These are phyloP conservation scores for Hortiboletus flavorubellus DNA, from an alignment of 768 basidiomycete species.

Conservation along the genomic window DNA sequence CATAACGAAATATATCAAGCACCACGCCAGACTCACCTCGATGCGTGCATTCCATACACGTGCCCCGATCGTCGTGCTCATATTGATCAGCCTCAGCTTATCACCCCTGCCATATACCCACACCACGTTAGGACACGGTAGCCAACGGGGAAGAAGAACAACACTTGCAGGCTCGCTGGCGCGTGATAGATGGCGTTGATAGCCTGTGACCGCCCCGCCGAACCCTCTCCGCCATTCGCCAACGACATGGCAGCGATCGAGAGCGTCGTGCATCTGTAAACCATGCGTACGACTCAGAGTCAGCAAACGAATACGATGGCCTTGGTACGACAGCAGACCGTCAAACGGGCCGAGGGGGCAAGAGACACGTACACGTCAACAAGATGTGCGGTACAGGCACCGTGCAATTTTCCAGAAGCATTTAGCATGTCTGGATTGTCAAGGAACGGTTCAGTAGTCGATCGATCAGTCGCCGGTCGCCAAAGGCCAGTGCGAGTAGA, in stretches of 20 bases:
- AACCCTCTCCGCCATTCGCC: conserved; percentile 27
- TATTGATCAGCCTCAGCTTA: conserved; percentile 40
- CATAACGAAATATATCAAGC: not conserved
- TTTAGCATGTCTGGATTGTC: conserved; percentile 43
- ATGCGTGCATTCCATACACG: conserved; percentile 35
- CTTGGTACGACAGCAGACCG: not conserved
- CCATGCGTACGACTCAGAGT: not conserved
- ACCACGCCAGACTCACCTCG: conserved; percentile 34
- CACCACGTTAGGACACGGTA: not conserved
- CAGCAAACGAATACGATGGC: not conserved
- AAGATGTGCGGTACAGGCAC: conserved; percentile 41
- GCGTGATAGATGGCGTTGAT: conserved; percentile 47
- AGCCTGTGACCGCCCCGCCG: conserved; percentile 41
- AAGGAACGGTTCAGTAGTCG: not conserved
- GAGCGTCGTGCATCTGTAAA: conserved; percentile 39
- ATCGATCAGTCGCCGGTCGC: not conserved
- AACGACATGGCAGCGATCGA: conserved; percentile 36
- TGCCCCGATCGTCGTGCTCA: conserved; percentile 32
- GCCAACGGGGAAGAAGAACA: not conserved
- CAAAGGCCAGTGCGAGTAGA: not conserved
- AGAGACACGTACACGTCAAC: conserved; percentile 42
- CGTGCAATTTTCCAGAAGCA: conserved; percentile 34
- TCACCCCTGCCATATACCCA: conserved; percentile 36
- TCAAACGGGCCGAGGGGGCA: not conserved
- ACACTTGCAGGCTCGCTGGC: conserved; percentile 37